Percentiles rank a stretch among this genome's conserved stretches.
phyloP scores from a whole-genome alignment of 495 filamentous ascomycete species.

The Xylaria sp. region DNA sequence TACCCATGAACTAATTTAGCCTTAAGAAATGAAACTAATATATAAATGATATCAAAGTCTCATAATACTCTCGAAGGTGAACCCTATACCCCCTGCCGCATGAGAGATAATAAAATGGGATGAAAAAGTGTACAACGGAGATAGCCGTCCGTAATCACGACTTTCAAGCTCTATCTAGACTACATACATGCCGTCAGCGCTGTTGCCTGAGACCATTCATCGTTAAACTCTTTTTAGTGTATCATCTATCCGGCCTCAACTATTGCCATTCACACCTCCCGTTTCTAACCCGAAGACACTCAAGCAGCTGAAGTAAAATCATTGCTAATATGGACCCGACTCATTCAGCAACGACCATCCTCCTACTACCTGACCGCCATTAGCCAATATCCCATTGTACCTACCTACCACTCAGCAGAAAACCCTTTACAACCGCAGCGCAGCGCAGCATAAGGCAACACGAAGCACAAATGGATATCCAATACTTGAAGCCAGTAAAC shows the following conservation, averaged over 20 bases:
- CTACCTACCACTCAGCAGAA: too few relatives aligned
- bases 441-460: not conserved
- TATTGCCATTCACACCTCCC: too few relatives aligned
- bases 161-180: not conserved
- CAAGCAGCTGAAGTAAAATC: not conserved
- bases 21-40: not conserved
- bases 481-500: not conserved
- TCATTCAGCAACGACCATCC: not conserved
- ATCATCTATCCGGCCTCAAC: too few relatives aligned
- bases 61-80: not conserved
- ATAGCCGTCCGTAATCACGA: not conserved
- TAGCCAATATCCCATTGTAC: too few relatives aligned
- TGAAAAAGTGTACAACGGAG: not conserved
- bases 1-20: not conserved
- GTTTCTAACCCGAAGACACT: not conserved
- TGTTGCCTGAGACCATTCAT: too few relatives aligned
- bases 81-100: not conserved
- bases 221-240: too few relatives aligned
- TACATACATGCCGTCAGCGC: not conserved
- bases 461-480: slow-evolving; percentile 15
- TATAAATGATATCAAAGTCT: not conserved
- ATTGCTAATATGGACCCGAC: not conserved
- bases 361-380: not conserved
- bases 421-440: not conserved
- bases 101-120: not conserved